Percentiles rank a stretch among this genome's conserved stretches.
These are phyloP conservation scores for Aspergillaceae sp. DNA, from an alignment of 2,329 filamentous ascomycete genomes.

Conservation along the genomic window DNA sequence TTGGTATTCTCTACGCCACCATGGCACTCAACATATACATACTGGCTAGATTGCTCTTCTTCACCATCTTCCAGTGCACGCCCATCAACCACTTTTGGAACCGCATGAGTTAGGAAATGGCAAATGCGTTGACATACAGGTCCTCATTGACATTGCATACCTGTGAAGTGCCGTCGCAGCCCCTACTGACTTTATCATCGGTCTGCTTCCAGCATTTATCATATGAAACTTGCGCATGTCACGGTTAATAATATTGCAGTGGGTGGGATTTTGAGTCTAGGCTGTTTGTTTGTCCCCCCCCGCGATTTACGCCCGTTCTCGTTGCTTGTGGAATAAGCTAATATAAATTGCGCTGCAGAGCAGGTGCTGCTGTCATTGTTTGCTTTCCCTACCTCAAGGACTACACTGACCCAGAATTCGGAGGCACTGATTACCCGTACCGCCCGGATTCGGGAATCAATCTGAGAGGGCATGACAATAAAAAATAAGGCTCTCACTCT, in stretches of 20 bases:
- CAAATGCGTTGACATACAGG: constrained; percentile 35
- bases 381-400: constrained; percentile 11
- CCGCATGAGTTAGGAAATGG: constrained; percentile 16
- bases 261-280: constrained; percentile 45
- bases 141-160: constrained; percentile 46
- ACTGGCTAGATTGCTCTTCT: constrained; percentile 37
- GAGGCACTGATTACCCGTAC: too few species aligned
- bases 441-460: too few species aligned
- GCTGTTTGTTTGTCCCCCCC: constrained; percentile 34
- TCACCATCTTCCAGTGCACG: constrained; percentile 44
- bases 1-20: constrained; percentile 38
- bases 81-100: constrained; percentile 46
- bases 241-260: constrained; percentile 42
- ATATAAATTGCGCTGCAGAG: constrained; percentile 9
- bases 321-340: constrained; percentile 14
- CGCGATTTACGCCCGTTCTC: background rate
- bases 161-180: constrained; percentile 40
- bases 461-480: too few species aligned
- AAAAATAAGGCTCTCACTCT: too few species aligned
- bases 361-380: constrained; percentile 17
- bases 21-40: constrained; percentile 30
- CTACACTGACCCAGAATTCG: constrained; percentile 5
- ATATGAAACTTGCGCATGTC: constrained; percentile 50
- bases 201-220: constrained; percentile 45
- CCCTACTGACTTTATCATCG: constrained; percentile 44